Conservation (phyloP, 495 filamentous ascomycete genomes). For the Baudoinia panamericana region DNA sequence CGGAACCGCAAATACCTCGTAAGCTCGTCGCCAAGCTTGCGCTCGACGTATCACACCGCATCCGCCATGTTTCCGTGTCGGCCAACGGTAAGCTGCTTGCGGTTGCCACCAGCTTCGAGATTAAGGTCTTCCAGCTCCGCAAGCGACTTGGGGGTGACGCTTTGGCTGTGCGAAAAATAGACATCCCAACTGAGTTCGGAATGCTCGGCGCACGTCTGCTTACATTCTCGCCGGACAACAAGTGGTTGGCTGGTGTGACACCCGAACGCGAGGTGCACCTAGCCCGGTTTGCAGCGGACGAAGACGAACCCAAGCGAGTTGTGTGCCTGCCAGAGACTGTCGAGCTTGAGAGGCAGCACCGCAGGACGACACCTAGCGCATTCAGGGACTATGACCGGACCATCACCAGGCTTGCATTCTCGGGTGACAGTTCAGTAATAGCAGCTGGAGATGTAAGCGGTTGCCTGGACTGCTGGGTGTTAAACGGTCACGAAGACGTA, state of each 20-base stretch:
- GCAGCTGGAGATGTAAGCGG: slow-evolving; percentile 71
- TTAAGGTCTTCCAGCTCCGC: slow-evolving; percentile 65
- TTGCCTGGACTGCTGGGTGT: slow-evolving; percentile 71
- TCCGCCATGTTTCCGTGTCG: slow-evolving; percentile 66
- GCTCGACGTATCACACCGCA: slow-evolving; percentile 71
- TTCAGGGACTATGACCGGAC: slow-evolving; percentile 58
- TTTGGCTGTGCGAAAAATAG: slow-evolving; percentile 57
- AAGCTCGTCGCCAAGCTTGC: slow-evolving; percentile 59
- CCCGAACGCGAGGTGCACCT: slow-evolving; percentile 38
- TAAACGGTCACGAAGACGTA: slow-evolving; percentile 43
- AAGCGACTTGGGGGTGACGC: slow-evolving; percentile 30
- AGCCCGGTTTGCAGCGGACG: slow-evolving; percentile 32
- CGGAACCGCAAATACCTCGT: slow-evolving; percentile 8
- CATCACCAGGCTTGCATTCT: slow-evolving; percentile 65
- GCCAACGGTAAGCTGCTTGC: slow-evolving; percentile 60
- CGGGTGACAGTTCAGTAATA: slow-evolving; percentile 63
- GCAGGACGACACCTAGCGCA: slow-evolving; percentile 29
- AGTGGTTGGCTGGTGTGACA: slow-evolving; percentile 44
- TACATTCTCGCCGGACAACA: slow-evolving; percentile 38
- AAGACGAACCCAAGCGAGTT: slow-evolving; percentile 29
- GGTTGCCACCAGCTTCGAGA: slow-evolving; percentile 58
- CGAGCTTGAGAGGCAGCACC: slow-evolving; percentile 45
- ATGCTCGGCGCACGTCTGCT: slow-evolving; percentile 52
- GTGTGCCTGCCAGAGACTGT: slow-evolving; percentile 36
- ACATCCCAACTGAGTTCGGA: slow-evolving; percentile 33